Conservation (phyloP, 805 yeast genomes). For the Sporopachydermia lactativora region DNA sequence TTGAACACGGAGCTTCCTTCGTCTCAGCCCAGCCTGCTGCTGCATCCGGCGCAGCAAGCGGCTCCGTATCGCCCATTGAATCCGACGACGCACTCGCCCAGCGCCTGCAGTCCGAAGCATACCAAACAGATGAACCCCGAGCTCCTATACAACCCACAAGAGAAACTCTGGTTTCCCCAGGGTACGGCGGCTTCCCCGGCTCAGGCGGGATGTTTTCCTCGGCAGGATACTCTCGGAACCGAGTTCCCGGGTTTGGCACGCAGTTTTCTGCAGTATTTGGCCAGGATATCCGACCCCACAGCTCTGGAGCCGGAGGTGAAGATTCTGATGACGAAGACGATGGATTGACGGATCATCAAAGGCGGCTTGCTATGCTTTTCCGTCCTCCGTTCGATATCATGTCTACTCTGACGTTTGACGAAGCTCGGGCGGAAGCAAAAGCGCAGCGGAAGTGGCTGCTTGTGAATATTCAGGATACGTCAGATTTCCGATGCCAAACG, state of each 20-base stretch:
- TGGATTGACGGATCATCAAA: slow-evolving; percentile 37
- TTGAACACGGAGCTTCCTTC: slow-evolving; percentile 45
- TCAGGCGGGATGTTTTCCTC: slow-evolving; percentile 11
- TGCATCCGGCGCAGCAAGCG: slow-evolving; percentile 8
- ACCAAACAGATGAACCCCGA: slow-evolving; percentile 40
- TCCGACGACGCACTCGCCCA: slow-evolving; percentile 46
- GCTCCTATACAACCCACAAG: slow-evolving; percentile 67
- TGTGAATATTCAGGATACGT: slow-evolving; percentile 74
- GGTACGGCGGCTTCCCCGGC: slow-evolving; percentile 13
- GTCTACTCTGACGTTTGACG: slow-evolving; percentile 41
- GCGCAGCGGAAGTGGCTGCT: slow-evolving; percentile 63
- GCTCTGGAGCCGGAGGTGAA: slow-evolving; percentile 23
- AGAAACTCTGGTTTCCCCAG: slow-evolving; percentile 56
- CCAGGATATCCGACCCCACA: slow-evolving; percentile 3
- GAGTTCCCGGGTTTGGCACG: not conserved
- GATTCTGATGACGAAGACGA: slow-evolving; percentile 27
- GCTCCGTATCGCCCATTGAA: slow-evolving; percentile 8
- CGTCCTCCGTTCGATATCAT: slow-evolving; percentile 92
- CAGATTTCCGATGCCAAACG: slow-evolving; percentile 80
- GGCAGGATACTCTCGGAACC: slow-evolving; percentile 5
- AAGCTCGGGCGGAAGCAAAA: slow-evolving; percentile 57
- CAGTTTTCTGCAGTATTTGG: not conserved
- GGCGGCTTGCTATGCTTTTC: slow-evolving; percentile 67
- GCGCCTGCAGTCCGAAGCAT: slow-evolving; percentile 49
- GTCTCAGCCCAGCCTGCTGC: slow-evolving; percentile 20